Conservation (phyloP, 305 asterid genomes). For the Fraxinus dipetala region DNA sequence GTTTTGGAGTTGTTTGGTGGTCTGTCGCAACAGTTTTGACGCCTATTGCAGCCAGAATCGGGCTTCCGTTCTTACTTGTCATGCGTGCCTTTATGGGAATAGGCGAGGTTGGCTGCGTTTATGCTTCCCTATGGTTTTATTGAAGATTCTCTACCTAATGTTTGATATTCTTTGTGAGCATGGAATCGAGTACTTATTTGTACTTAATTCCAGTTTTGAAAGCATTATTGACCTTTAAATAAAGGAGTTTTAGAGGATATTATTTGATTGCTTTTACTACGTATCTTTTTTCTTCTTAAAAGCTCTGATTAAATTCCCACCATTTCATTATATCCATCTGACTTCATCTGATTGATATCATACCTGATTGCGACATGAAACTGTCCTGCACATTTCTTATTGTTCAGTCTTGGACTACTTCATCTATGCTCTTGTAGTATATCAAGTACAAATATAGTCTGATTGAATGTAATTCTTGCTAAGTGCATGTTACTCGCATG, state of each 20-base stretch:
- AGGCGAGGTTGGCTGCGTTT: slow-evolving; percentile 72
- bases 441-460: neutral
- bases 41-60: slow-evolving; percentile 56
- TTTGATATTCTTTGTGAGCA: neutral
- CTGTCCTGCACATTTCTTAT: neutral
- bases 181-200: neutral
- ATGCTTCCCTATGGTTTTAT: slow-evolving; percentile 11
- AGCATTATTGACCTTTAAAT: neutral
- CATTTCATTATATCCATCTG: neutral
- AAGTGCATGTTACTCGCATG: neutral
- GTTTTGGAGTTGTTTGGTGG: slow-evolving; percentile 99
- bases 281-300: neutral
- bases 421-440: neutral
- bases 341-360: neutral
- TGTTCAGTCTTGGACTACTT: neutral
- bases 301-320: neutral
- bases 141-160: neutral
- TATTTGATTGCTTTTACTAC: neutral
- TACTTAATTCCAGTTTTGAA: neutral
- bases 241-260: neutral
- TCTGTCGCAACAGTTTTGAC: slow-evolving; percentile 80
- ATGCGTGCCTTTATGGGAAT: slow-evolving; percentile 98
- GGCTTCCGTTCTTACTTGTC: slow-evolving; percentile 73
- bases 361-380: neutral
- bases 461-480: neutral